Percentiles rank a stretch among this genome's conserved stretches.
Evolutionary conservation across 2,329 filamentous ascomycete species (phyloP).

Genomic region (Boeremia lycopersici): DNA sequence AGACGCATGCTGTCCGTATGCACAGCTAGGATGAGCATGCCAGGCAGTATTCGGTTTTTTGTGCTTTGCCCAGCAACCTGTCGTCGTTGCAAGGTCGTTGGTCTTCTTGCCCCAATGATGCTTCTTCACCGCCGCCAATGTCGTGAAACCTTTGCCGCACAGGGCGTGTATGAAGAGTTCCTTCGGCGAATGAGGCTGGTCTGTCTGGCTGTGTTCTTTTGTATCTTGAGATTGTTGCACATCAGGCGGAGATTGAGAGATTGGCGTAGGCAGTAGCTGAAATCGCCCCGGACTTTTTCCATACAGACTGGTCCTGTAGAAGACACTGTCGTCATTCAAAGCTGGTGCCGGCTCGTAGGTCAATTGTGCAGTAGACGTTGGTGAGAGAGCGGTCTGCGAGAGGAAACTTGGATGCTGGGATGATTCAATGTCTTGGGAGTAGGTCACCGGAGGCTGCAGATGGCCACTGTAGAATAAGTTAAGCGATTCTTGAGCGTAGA

Average conservation of each 20-base stretch:
- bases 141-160: conserved; percentile 37
- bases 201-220: not conserved
- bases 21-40: conserved; percentile 41
- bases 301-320: not conserved
- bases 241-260: not conserved
- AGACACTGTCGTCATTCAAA: not conserved
- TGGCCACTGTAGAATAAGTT: not conserved
- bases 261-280: not conserved
- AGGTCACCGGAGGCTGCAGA: not conserved
- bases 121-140: conserved; percentile 37
- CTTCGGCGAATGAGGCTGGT: not conserved
- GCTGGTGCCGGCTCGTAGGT: not conserved
- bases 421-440: not conserved
- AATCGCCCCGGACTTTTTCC: not conserved
- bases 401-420: not conserved
- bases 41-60: conserved; percentile 37
- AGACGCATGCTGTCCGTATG: not conserved
- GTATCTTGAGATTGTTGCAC: not conserved
- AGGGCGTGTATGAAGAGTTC: conserved; percentile 34
- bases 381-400: not conserved
- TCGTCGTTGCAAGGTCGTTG: conserved; percentile 31
- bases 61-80: conserved; percentile 42
- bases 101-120: conserved; percentile 41
- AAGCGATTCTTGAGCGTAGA: not conserved
- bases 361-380: not conserved